phyloP scores from a whole-genome alignment of 805 yeast genomes.

The Geotrichum ghanense region DNA sequence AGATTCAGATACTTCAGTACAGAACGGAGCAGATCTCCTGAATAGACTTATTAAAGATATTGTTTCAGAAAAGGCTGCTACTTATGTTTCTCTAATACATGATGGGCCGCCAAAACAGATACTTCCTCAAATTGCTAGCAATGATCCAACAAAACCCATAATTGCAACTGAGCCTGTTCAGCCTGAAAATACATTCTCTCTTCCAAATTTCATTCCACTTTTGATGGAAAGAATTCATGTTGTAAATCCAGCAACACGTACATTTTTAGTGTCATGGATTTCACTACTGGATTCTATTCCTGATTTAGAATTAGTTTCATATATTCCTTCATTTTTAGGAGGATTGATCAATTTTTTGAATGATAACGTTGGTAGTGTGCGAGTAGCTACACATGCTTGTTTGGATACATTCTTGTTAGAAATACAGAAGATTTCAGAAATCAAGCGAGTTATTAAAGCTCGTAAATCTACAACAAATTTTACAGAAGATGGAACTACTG shows the following conservation, averaged over 20 bases:
- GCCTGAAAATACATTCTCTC: constrained; percentile 64
- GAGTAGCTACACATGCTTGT: constrained; percentile 73
- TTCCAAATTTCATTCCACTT: constrained; percentile 84
- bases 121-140: constrained; percentile 20
- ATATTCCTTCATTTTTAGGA: constrained; percentile 79
- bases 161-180: constrained; percentile 22
- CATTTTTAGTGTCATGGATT: constrained; percentile 89
- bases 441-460: constrained; percentile 35
- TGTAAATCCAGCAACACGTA: constrained; percentile 83
- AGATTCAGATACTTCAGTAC: constrained; percentile 82
- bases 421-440: constrained; percentile 61
- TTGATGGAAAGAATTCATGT: constrained; percentile 84
- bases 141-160: constrained; percentile 16
- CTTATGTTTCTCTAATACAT: constrained; percentile 61
- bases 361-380: constrained; percentile 76
- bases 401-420: constrained; percentile 69
- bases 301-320: constrained; percentile 75
- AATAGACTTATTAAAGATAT: constrained; percentile 88
- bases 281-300: constrained; percentile 89
- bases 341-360: constrained; percentile 72
- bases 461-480: constrained; percentile 11
- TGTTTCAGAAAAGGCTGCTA: constrained; percentile 87
- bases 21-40: constrained; percentile 88
- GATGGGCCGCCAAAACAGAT: constrained; percentile 35
- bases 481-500: constrained; percentile 2